Evolutionary conservation across 1,284 basidiomycete species (phyloP).

Genomic region (Coniophora puteana): DNA sequence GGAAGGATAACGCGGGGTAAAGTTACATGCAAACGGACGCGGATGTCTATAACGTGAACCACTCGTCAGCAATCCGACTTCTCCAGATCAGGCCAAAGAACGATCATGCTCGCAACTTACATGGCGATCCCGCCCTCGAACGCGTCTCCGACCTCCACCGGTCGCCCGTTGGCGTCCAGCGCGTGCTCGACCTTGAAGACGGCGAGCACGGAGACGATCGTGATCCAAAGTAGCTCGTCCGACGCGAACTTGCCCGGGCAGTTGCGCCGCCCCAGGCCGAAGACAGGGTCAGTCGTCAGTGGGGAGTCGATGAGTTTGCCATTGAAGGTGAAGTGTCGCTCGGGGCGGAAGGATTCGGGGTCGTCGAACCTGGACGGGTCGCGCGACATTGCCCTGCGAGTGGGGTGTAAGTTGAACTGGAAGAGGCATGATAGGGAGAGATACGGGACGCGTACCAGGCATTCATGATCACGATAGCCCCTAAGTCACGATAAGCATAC

Average conservation of each 20-base stretch:
- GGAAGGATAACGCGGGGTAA: too few relatives aligned
- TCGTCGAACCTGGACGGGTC: constrained; percentile 15
- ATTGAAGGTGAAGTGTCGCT: constrained; percentile 16
- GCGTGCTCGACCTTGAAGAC: constrained; percentile 34
- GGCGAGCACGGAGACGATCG: constrained; percentile 32
- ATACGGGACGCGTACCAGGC: constrained; percentile 15
- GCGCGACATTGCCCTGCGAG: constrained; percentile 28
- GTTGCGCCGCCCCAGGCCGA: constrained; percentile 37
- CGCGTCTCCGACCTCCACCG: constrained; percentile 26
- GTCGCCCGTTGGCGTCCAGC: constrained; percentile 27
- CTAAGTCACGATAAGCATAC: constrained; percentile 7
- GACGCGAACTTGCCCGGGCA: constrained; percentile 8
- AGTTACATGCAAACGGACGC: constrained; percentile 19
- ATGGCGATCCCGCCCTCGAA: constrained; percentile 29
- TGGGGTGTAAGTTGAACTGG: not conserved
- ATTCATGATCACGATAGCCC: constrained; percentile 25
- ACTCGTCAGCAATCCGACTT: not conserved
- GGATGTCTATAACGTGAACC: constrained; percentile 14
- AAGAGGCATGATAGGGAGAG: constrained; percentile 1
- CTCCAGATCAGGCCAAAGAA: not conserved
- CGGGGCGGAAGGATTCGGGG: constrained; percentile 19
- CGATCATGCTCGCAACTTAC: constrained; percentile 28
- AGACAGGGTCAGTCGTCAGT: constrained; percentile 32
- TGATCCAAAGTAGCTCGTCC: not conserved
- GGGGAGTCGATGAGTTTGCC: constrained; percentile 21